Evolutionary conservation across 2,329 filamentous ascomycete species (phyloP).

Genomic region (Xylariales sp.): DNA sequence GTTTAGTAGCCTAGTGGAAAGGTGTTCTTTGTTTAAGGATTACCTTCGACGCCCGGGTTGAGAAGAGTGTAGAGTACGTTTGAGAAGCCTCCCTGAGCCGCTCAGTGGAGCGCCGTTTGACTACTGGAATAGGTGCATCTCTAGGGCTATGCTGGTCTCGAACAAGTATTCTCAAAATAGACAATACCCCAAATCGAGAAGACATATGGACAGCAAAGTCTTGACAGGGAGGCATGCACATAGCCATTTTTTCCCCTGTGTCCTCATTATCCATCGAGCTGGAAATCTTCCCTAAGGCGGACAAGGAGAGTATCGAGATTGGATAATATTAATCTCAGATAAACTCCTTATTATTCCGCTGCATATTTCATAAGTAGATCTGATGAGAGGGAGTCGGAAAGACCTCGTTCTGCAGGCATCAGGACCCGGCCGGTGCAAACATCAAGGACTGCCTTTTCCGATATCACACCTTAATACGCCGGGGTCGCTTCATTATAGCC

Average conservation of each 20-base stretch:
- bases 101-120: not conserved
- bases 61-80: not conserved
- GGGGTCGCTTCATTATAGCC: too few species aligned
- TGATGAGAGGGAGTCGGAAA: not conserved
- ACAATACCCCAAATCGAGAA: not conserved
- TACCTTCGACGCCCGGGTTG: not conserved
- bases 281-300: constrained; percentile 1
- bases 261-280: not conserved
- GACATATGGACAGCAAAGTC: not conserved
- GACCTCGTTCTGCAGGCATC: not conserved
- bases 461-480: too few species aligned
- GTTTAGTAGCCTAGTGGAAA: constrained; percentile 9
- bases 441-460: too few species aligned
- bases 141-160: not conserved
- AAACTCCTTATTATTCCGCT: not conserved
- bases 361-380: constrained; percentile 4
- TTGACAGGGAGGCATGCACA: not conserved
- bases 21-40: constrained; percentile 3
- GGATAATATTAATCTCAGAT: not conserved
- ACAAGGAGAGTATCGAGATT: not conserved
- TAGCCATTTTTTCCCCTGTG: not conserved
- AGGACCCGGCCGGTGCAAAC: not conserved
- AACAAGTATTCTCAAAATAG: not conserved
- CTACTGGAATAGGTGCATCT: not conserved
- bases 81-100: constrained; percentile 3